Percentiles rank a stretch among this genome's conserved stretches.
These are phyloP conservation scores for Pilasporangium apinafurcum DNA, from an alignment of 352 stramenopile genomes.

Conservation along the genomic window DNA sequence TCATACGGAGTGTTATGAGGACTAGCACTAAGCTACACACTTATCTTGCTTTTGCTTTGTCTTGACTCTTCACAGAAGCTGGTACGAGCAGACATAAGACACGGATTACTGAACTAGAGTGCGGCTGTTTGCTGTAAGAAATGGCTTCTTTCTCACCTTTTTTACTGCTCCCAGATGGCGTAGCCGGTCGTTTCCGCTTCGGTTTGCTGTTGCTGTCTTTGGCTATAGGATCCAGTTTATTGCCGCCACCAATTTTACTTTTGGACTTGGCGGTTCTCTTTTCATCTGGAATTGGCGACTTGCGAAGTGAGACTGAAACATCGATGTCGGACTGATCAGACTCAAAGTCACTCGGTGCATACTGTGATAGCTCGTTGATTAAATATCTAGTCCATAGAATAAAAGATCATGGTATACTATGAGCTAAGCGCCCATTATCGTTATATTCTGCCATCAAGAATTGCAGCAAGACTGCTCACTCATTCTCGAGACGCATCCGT, in stretches of 20 bases:
- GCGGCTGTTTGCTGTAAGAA: too few species aligned
- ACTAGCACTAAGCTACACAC: background rate
- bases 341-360: slow-evolving; percentile 34
- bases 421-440: background rate
- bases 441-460: background rate
- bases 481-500: slow-evolving; percentile 24
- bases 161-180: background rate
- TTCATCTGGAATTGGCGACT: background rate
- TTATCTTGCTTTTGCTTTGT: slow-evolving; percentile 6
- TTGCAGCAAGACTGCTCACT: slow-evolving; percentile 8
- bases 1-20: background rate
- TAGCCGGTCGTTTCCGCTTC: slow-evolving; percentile 4
- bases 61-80: slow-evolving; percentile 7
- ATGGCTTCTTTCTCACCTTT: slow-evolving; percentile 3
- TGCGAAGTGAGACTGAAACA: slow-evolving; percentile 11
- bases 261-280: too few species aligned
- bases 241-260: too few species aligned
- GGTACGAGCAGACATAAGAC: background rate
- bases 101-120: too few species aligned
- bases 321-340: slow-evolving; percentile 39
- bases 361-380: slow-evolving; percentile 27
- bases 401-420: background rate
- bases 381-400: slow-evolving; percentile 21
- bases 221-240: too few species aligned
- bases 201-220: background rate